Evolutionary conservation across 2,329 filamentous ascomycete genomes (phyloP).

Genomic region (Neurospora sp.): DNA sequence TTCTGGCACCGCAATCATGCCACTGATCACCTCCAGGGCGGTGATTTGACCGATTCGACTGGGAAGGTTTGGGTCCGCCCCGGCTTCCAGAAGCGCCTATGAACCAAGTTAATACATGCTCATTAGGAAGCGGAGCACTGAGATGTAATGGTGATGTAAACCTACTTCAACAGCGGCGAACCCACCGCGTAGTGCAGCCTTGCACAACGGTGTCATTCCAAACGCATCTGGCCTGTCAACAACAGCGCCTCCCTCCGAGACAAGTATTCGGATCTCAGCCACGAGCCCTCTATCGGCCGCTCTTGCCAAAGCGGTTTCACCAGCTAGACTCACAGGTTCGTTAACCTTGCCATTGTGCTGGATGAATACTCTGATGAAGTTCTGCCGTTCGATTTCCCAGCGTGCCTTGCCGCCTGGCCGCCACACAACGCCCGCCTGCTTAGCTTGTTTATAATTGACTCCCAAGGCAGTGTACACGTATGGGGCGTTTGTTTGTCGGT

Average conservation of each 20-base stretch:
- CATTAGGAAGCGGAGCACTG: not conserved
- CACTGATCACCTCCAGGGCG: not conserved
- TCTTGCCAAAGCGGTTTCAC: not conserved
- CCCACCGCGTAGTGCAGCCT: not conserved
- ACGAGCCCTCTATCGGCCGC: not conserved
- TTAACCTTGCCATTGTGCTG: not conserved
- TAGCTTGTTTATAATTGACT: not conserved
- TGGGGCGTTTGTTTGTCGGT: not conserved
- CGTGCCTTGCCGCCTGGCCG: not conserved
- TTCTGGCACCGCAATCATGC: not conserved
- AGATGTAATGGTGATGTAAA: not conserved
- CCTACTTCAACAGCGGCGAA: not conserved
- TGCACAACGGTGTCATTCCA: not conserved
- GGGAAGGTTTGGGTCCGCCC: not conserved
- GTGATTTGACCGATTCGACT: not conserved
- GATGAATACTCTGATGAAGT: not conserved
- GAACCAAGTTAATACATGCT: not conserved
- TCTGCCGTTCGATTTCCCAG: not conserved
- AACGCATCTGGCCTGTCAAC: not conserved
- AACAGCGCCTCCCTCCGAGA: not conserved
- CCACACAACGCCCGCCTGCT: not conserved
- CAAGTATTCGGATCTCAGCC: not conserved
- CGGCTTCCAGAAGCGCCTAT: not conserved
- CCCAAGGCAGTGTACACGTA: not conserved
- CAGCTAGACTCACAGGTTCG: not conserved